Evolutionary conservation across 1,139 yeast genomes (phyloP).

Genomic region (Barnettozyma hawaiiensis): DNA sequence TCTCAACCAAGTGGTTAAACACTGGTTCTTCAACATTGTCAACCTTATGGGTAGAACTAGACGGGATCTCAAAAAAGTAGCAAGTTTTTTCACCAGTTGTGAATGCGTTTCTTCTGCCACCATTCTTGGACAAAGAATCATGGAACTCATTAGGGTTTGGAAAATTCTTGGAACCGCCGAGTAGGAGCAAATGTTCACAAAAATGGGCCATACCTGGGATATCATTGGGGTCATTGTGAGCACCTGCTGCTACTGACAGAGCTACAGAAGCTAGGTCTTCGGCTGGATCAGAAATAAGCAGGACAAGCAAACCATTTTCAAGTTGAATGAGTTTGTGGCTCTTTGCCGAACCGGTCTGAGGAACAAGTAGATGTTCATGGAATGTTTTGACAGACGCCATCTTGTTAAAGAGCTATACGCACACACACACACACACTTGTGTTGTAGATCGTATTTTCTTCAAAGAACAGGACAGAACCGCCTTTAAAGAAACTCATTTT

Average conservation of each 20-base stretch:
- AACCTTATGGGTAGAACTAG: conserved; percentile 28
- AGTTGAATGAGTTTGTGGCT: conserved; percentile 41
- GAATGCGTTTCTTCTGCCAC: conserved; percentile 59
- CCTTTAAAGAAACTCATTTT: background rate
- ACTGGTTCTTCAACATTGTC: conserved; percentile 28
- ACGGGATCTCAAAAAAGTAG: conserved; percentile 55
- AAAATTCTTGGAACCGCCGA: conserved; percentile 54
- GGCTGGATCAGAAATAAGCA: conserved; percentile 55
- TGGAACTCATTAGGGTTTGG: conserved; percentile 45
- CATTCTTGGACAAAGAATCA: conserved; percentile 37
- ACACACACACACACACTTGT: too few relatives aligned
- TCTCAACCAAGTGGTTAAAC: conserved; percentile 41
- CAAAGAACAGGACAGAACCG: background rate
- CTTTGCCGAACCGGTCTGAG: conserved; percentile 31
- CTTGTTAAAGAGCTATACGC: background rate
- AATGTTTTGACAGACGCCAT: conserved; percentile 15
- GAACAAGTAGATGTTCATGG: conserved; percentile 23
- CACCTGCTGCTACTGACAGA: conserved; percentile 55
- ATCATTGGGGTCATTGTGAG: conserved; percentile 52
- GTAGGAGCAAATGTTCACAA: conserved; percentile 63
- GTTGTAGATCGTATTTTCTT: background rate
- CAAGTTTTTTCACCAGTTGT: conserved; percentile 63
- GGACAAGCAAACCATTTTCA: conserved; percentile 46
- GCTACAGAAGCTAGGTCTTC: conserved; percentile 42
- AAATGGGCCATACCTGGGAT: conserved; percentile 65